phyloP scores from a whole-genome alignment of 31 red algal genomes.

The Asparagopsis taxiformis region DNA sequence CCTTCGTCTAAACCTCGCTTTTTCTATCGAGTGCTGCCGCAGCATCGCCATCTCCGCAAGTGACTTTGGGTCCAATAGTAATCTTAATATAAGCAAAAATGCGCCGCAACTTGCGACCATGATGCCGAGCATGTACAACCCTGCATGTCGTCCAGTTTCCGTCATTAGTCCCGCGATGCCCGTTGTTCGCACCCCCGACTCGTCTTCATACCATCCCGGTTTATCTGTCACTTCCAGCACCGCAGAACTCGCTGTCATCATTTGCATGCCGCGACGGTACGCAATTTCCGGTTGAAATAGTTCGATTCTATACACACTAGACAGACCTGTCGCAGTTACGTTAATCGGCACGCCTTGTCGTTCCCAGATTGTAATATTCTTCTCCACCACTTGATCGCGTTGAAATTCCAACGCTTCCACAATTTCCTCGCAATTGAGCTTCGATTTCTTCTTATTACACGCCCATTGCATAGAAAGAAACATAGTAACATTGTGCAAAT shows the following conservation, averaged over 20 bases:
- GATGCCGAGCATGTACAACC: background rate
- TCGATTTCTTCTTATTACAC: background rate
- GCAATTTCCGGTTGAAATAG: background rate
- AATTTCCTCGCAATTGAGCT: background rate
- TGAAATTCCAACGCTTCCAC: background rate
- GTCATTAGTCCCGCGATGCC: background rate
- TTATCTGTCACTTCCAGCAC: background rate
- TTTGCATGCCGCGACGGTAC: background rate
- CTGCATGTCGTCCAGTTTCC: background rate
- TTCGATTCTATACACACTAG: background rate
- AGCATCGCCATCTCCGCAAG: too few relatives aligned
- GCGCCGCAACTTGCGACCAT: too few relatives aligned
- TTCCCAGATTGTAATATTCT: background rate
- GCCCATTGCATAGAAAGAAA: background rate
- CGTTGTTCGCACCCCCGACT: background rate
- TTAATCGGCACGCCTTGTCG: background rate
- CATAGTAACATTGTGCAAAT: background rate
- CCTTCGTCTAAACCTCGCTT: too few relatives aligned
- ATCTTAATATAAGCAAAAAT: too few relatives aligned
- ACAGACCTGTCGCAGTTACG: background rate
- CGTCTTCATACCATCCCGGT: background rate
- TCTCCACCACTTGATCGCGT: background rate
- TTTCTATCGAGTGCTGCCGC: too few relatives aligned
- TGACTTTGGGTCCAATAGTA: too few relatives aligned
- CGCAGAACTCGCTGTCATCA: background rate